Base-by-base conservation (phyloP, 805 yeast species). In the Brettanomyces sp. region DNA sequence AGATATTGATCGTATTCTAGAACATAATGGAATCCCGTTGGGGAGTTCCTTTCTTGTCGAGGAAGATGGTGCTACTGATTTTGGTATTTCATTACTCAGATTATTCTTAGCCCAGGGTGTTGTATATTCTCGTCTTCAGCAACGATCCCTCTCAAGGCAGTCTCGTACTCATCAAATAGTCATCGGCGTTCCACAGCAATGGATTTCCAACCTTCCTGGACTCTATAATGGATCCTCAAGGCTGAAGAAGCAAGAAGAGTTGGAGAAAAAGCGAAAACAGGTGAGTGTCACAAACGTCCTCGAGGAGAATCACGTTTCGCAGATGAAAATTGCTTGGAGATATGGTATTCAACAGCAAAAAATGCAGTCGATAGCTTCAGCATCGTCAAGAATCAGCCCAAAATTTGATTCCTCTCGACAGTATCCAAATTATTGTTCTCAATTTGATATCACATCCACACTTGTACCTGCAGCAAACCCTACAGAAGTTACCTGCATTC, bases 281-380 rank as follows among this genome's bases (percentile, higher is more conserved):
- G 57, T 86, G 5, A 79, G 85, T 47, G 91, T 85, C 3, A 77
- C 82, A 30, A 85, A 85, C 57, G 58, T 83, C 55, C 63, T 77
- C 3, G 76, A 74, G 49, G 41, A 25, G 35, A 52, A 23, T 11
- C 21, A 14, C 53, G n/a, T 39, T 54, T 61, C 37, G 25, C 86
- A 82, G 52, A 67, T 90, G 73, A 85, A 82, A 58, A 90, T 90
- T 53, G 97, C 98, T 1, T 90, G 98, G 98, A 76, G 97, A 56
- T 90, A 90, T 57, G 93, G 91, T 0, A 55, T 74, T 43, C 67
- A 68, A 43, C 65, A 63, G 39, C 40, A 52, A 46, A 54, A 57
- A 44, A 60, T 52, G 53, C 56, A 47, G 36, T 51, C 22, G 14
- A 28, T 3, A 21, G 25, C 9, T 33, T 25, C 28, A 22, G 32